phyloP scores from a whole-genome alignment of 495 filamentous ascomycete genomes.

The Cercophora newfieldiana region DNA sequence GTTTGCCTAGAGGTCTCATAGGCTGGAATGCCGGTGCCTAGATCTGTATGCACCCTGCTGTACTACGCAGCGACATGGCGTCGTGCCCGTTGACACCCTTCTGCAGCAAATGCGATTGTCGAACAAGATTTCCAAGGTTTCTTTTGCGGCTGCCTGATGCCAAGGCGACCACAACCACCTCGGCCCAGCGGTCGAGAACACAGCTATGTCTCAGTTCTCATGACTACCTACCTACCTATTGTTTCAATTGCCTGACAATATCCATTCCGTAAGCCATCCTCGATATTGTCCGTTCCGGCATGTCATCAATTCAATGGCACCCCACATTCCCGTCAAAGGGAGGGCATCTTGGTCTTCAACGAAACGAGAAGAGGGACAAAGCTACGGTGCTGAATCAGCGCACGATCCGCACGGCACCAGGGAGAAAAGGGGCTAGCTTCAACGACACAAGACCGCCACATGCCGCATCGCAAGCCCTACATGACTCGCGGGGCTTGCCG shows the following conservation, averaged over 20 bases:
- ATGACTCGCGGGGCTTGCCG: background rate
- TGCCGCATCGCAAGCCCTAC: background rate
- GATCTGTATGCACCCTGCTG: background rate
- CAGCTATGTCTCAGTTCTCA: background rate
- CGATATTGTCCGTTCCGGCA: too few relatives aligned
- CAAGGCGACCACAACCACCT: background rate
- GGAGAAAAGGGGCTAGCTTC: background rate
- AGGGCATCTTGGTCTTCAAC: background rate
- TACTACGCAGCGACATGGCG: background rate
- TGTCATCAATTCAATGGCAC: too few relatives aligned
- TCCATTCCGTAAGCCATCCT: background rate
- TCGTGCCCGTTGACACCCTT: background rate
- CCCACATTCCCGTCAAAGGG: background rate
- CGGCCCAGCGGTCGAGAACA: background rate
- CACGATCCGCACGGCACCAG: background rate
- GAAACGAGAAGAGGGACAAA: too few relatives aligned
- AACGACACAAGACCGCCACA: background rate
- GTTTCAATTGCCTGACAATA: background rate
- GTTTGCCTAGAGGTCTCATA: background rate
- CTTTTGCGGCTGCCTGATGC: background rate
- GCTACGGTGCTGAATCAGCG: background rate
- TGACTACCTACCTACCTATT: background rate
- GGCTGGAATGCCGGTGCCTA: background rate
- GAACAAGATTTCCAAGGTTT: background rate
- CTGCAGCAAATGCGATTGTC: background rate